Base-by-base conservation (phyloP, 1,139 yeast species). In the Yamadazyma triangularis region DNA sequence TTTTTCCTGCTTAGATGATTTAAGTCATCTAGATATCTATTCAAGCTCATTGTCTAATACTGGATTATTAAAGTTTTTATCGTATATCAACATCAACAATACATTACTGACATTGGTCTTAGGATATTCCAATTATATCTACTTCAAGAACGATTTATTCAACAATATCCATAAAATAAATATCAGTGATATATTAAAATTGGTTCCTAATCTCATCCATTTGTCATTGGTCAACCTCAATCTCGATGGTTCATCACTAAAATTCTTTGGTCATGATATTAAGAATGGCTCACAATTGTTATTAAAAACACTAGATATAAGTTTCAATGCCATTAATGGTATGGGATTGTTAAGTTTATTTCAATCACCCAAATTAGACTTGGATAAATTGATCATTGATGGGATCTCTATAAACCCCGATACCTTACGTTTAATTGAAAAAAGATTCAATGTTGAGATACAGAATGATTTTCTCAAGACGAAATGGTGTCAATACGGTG, bases 281-380 rank as follows among this genome's bases (percentile, higher is more conserved):
- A 34, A 33, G 15, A 36, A 23, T 10, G 35, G 34, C 2, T 33
- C 42, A 2, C 39, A 49, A 23, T 33, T 35, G n/a, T 15, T 26
- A 7, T 18, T 18, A 18, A 42, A 45, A 10, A 29, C 47, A 2
- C 41, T 67, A 13, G 73, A 67, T 38, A 36, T 67, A 9, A 62
- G 72, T 35, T 65, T 61, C 34, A 62, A 66, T 35, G 51, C 45
- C 26, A 46, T 67, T 4, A 61, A 60, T 32, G 73, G 73, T 0
- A 52, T 60, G 14, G 70, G 71, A 2, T 45, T 67, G 10, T 52
- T 67, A 34, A 56, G 53, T 31, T 41, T 66, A 11, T 53, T 64
- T 18, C 37, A 38, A 15, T 36, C 39, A 15, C n/a, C n/a, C n/a
- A 26, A 26, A 41, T 42, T 36, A 30, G 31, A 20, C 4, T 32